Conservation (phyloP, 179 eudicot genomes). For the Silene noctiflora region DNA sequence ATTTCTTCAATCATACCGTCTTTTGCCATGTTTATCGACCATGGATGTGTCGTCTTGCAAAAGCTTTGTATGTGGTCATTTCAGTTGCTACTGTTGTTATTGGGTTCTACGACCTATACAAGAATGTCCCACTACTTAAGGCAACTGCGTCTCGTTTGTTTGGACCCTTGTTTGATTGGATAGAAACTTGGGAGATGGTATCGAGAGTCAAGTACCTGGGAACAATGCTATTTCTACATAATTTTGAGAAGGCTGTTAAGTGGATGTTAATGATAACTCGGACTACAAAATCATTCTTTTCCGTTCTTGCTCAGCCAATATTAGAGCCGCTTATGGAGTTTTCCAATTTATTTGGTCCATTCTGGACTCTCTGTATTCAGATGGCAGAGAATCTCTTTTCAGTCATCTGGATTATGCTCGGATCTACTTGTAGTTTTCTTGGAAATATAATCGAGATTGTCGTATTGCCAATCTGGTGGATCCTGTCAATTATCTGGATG, state of each 20-base stretch:
- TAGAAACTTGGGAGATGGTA: constrained; percentile 96
- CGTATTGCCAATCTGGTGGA: constrained; percentile 69
- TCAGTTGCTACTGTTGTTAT: constrained; percentile 81
- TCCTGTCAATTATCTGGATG: constrained; percentile 54
- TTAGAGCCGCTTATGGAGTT: constrained; percentile 60
- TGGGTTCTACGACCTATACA: constrained; percentile 92
- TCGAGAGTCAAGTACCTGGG: constrained; percentile 90
- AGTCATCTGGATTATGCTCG: constrained; percentile 45
- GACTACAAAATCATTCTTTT: constrained; percentile 56
- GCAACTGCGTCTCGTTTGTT: constrained; percentile 86
- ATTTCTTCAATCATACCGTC: constrained; percentile 90
- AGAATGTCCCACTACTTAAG: constrained; percentile 94
- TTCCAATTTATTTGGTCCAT: constrained; percentile 48
- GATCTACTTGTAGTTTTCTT: constrained; percentile 50
- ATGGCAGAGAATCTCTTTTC: constrained; percentile 42
- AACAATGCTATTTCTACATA: constrained; percentile 90
- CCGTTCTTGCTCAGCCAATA: constrained; percentile 73
- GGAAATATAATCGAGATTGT: constrained; percentile 52
- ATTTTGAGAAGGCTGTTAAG: constrained; percentile 75
- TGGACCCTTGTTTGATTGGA: constrained; percentile 94
- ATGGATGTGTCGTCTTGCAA: constrained; percentile 98
- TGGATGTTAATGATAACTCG: constrained; percentile 74
- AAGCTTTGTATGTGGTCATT: constrained; percentile 67
- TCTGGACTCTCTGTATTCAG: constrained; percentile 49
- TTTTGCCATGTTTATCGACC: constrained; percentile 91